Evolutionary conservation across 129 eudicot species (phyloP), one percentile per base, ranked within the genome.

Genomic region (Calendula officinalis): DNA sequence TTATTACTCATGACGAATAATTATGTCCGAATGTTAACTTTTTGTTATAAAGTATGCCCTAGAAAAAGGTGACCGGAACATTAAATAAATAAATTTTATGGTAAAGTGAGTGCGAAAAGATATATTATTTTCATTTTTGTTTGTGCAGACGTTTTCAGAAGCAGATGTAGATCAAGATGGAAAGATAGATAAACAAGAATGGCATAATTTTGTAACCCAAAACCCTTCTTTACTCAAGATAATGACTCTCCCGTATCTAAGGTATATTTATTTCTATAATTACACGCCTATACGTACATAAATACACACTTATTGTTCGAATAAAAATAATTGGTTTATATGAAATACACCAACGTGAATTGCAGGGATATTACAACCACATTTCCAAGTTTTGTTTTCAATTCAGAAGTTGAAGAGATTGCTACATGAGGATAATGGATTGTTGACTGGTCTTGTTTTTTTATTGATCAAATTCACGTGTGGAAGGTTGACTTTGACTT

Each of bases 321-420:
- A 53, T 68, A 11, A 6, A 34, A 17, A 12, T 16, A 4, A 16
- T 11, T 38, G 17, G 9, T 14, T 8, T 55, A 3, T 8, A 50
- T 37, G 27, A n/a, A 51, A 51, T 39, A 22, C 30, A 22, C 30
- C 30, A 2, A 22, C 30, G 30, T 22, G 30, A 22, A 22, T 52
- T 79, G 83, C 91, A 87, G 98, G 95, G 98, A 91, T 68, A 88
- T 91, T 55, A 91, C 98, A n/a, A 91, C 95, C 8, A 85, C 98
- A 5, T 91, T 91, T 70, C 98, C 98, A 1, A 91, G 98, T 71
- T 91, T 91, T 49, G 95, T 91, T 59, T 91, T 91, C 78, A 80
- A 91, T 76, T 91, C 98, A 0, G 95, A 88, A 75, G 98, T 91
- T 8, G 96, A 91, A 57, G 98, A 91, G 74, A 60, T 85, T 17